Base-by-base conservation (phyloP, 2,329 filamentous ascomycete genomes). In the Exophiala bonariae region DNA sequence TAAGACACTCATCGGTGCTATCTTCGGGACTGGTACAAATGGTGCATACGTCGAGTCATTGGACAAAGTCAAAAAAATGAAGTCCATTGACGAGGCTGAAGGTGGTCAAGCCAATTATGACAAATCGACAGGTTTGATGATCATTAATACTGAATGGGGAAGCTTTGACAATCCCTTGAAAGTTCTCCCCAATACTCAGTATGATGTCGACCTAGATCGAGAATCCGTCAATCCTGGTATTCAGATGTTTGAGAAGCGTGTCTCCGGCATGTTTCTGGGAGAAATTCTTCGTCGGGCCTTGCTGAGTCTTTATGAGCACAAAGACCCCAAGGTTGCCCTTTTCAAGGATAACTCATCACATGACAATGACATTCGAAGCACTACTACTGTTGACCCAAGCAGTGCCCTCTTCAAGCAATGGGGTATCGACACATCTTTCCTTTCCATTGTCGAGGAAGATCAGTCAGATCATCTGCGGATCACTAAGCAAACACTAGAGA, bases 231-330 rank as follows among this genome's bases (percentile, higher is more conserved):
- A 99, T 69, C 92, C 91, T 0, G 93, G 93, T 19, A 83, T 95
- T 52, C 93, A 99, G 66, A 96, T 97, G 88, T 99, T 97, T 64
- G 93, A 99, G 75, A 99, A 99, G 79, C 87, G 92, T 38, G 86
- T 99, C 13, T 96, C 90, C 1, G 93, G 93, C 66, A 97, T 99
- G 92, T 99, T 97, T 73, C 71, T 99, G 39, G 93, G 93, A 44
- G 93, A 99, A 68, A 91, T 97, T 54, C 78, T 96, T 45, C 86
- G 93, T 44, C 78, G 89, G 35, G 83, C 85, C 13, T 73, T 96
- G 17, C 67, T 93, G 41, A 77, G 82, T 48, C 79, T 96, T 65
- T 49, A 61, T 37, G 17, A 50, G 20, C 74, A 91, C 61, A 79
- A 86, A 59, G 79, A 88, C 58, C 75, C 83, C 20, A 66, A 77